A percentile compares a stretch with the other conserved stretches of the same genome.
These are phyloP conservation scores for Citrus sinensis DNA, from an alignment of 345 rosid genomes.

Conservation along the genomic window DVS_A1.0 CM039163.1:43213001-43213500, in stretches of 20 bases:
- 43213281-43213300: slow-evolving; percentile 11
- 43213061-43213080: too few species aligned
- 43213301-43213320: background rate
- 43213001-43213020: too few species aligned
- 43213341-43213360: background rate
- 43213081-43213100: too few species aligned
- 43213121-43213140: too few species aligned
- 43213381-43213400: background rate
- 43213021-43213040: too few species aligned
- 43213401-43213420: too few species aligned
- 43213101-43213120: background rate
- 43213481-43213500: too few species aligned
- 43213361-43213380: background rate
- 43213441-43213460: background rate
- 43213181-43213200: slow-evolving; percentile 5
- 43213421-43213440: background rate
- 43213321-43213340: accelerated
- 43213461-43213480: too few species aligned
- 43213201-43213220: background rate
- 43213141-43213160: background rate
- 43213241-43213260: background rate
- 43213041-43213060: too few species aligned
- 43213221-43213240: background rate
- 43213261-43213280: background rate
- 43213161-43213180: background rate